Evolutionary conservation across 352 stramenopile species (phyloP).

Genomic region (Globisporangium paddicum): DNA sequence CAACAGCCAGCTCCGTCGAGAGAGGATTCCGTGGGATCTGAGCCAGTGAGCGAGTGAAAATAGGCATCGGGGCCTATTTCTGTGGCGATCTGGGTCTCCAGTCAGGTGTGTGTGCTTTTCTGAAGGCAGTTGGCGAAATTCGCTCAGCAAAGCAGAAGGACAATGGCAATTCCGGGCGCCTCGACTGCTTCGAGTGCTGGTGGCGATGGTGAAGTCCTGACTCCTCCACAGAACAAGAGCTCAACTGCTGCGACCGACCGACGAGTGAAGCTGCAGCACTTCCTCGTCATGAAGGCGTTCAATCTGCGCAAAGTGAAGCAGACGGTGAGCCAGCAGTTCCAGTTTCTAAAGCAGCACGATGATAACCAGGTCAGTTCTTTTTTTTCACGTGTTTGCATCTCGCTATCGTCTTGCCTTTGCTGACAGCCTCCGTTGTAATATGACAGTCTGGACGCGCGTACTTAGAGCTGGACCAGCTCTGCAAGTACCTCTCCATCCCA

Average conservation of each 20-base stretch:
- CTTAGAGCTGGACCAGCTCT: slow-evolving; percentile 59
- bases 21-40: slow-evolving; percentile 6
- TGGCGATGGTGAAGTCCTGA: background rate
- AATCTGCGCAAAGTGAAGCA: slow-evolving; percentile 59
- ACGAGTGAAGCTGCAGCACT: slow-evolving; percentile 67
- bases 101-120: background rate
- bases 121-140: background rate
- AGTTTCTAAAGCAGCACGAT: slow-evolving; percentile 32
- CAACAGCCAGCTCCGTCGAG: background rate
- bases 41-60: slow-evolving; percentile 1
- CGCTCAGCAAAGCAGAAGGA: background rate
- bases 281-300: slow-evolving; percentile 78
- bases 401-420: background rate
- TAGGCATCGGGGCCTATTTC: slow-evolving; percentile 6
- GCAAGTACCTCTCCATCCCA: slow-evolving; percentile 62
- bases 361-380: slow-evolving; percentile 8
- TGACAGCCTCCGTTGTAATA: background rate
- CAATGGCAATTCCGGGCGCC: slow-evolving; percentile 9
- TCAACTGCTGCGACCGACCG: slow-evolving; percentile 18
- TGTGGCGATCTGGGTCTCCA: background rate
- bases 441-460: slow-evolving; percentile 19
- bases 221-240: background rate
- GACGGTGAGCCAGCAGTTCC: slow-evolving; percentile 69
- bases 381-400: background rate
- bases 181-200: background rate